Conservation (phyloP, 352 stramenopile genomes). For the Globisporangium rhizosaccharum region DNA sequence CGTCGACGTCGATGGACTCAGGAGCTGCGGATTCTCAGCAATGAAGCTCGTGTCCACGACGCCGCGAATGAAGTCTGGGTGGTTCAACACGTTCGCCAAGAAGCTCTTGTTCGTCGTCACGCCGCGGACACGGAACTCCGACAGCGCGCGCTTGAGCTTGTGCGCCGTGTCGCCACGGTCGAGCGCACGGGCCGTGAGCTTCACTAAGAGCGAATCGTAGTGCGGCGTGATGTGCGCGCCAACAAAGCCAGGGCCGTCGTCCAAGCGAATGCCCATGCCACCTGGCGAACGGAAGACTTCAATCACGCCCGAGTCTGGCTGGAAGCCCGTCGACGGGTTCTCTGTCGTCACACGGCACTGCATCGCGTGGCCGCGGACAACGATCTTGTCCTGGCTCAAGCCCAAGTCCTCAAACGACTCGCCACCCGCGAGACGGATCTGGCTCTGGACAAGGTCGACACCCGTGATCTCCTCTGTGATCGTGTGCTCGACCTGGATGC, state of each 20-base stretch:
- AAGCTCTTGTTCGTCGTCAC: conserved; percentile 96
- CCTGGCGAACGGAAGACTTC: conserved; percentile 93
- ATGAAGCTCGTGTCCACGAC: conserved; percentile 97
- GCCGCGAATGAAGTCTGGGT: conserved; percentile 93
- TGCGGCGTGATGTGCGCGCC: conserved; percentile 96
- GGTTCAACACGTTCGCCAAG: conserved; percentile 92
- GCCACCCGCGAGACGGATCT: conserved; percentile 93
- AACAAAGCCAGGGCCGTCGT: conserved; percentile 94
- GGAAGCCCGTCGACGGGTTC: conserved; percentile 92
- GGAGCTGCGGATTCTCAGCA: conserved; percentile 90
- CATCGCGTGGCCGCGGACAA: conserved; percentile 91
- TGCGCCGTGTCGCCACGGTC: conserved; percentile 88
- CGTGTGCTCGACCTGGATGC: conserved; percentile 95
- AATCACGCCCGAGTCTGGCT: conserved; percentile 95
- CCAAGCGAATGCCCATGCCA: conserved; percentile 95
- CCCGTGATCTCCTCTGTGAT: conserved; percentile 92
- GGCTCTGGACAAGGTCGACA: conserved; percentile 95
- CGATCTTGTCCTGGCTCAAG: conserved; percentile 93
- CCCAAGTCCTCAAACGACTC: conserved; percentile 91
- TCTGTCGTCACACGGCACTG: conserved; percentile 97
- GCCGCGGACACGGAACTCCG: conserved; percentile 95
- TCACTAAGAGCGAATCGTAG: conserved; percentile 97
- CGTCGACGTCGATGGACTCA: conserved; percentile 81
- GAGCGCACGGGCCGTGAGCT: conserved; percentile 92
- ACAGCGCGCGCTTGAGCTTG: conserved; percentile 93